Conservation (phyloP, 192 early-diverging fungal species). For the Backusella tuberculispora region DNA sequence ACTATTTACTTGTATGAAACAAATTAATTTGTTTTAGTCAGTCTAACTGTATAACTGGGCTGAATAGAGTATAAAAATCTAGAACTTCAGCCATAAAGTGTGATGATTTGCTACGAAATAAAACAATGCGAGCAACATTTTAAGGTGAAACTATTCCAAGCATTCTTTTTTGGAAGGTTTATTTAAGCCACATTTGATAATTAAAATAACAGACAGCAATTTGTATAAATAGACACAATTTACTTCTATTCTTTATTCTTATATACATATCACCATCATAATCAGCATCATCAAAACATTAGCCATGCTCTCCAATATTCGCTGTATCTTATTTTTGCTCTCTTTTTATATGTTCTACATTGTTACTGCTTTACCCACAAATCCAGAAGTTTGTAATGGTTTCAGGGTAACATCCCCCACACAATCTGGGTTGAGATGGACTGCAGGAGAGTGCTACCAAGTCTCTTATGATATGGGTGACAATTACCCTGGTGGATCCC, state of each 20-base stretch:
- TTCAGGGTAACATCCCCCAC: slow-evolving; percentile 30
- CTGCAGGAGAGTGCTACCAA: slow-evolving; percentile 26
- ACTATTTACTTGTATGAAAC: no score
- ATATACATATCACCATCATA: no score
- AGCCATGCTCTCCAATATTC: neutral
- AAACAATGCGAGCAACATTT: neutral
- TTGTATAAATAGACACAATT: neutral
- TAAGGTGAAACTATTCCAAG: neutral
- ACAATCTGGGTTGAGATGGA: slow-evolving; percentile 24
- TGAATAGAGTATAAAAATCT: neutral
- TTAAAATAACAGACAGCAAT: neutral
- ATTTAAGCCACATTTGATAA: neutral
- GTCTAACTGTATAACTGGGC: no score
- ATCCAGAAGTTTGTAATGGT: slow-evolving; percentile 24
- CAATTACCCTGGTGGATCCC: neutral
- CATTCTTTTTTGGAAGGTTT: neutral
- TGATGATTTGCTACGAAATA: neutral
- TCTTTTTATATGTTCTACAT: neutral
- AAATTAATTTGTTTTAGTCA: no score
- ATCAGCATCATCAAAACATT: no score
- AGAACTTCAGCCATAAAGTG: neutral
- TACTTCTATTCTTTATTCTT: no score
- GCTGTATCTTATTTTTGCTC: neutral
- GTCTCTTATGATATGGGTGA: slow-evolving; percentile 28
- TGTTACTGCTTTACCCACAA: neutral